Conservation (phyloP, 148 eudicot genomes). For the Rhododendron simsii region DNA sequence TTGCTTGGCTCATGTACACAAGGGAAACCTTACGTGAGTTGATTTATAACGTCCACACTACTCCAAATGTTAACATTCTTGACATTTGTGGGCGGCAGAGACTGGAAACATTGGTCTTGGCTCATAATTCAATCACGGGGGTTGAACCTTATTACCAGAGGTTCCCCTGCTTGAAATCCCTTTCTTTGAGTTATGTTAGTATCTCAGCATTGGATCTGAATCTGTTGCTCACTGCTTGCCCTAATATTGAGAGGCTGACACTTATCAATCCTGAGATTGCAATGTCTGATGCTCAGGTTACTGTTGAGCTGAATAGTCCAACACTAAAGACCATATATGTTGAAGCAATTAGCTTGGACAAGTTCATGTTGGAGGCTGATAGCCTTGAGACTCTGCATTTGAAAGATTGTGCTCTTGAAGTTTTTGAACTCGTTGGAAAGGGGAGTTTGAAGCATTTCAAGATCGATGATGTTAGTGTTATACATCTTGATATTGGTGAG, state of each 20-base stretch:
- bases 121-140: slow-evolving; percentile 64
- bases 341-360: slow-evolving; percentile 81
- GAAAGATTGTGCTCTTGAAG: slow-evolving; percentile 80
- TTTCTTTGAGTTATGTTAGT: slow-evolving; percentile 72
- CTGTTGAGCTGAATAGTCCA: slow-evolving; percentile 53
- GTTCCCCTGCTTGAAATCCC: slow-evolving; percentile 62
- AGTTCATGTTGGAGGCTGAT: slow-evolving; percentile 78
- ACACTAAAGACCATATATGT: slow-evolving; percentile 64
- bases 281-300: slow-evolving; percentile 70
- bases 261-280: slow-evolving; percentile 65
- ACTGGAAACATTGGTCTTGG: slow-evolving; percentile 60
- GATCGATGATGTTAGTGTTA: slow-evolving; percentile 85
- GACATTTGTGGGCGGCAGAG: slow-evolving; percentile 76
- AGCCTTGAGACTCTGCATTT: slow-evolving; percentile 71
- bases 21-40: slow-evolving; percentile 62
- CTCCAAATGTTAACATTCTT: slow-evolving; percentile 67
- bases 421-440: slow-evolving; percentile 69
- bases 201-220: slow-evolving; percentile 81
- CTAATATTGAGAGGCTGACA: slow-evolving; percentile 50
- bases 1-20: slow-evolving; percentile 85
- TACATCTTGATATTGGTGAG: slow-evolving; percentile 83
- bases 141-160: slow-evolving; percentile 78
- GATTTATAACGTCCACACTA: slow-evolving; percentile 62
- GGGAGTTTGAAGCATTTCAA: slow-evolving; percentile 58
- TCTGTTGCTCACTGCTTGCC: slow-evolving; percentile 72